phyloP scores from a whole-genome alignment of 305 asterid genomes.

The Fraxinus greggii region DNA sequence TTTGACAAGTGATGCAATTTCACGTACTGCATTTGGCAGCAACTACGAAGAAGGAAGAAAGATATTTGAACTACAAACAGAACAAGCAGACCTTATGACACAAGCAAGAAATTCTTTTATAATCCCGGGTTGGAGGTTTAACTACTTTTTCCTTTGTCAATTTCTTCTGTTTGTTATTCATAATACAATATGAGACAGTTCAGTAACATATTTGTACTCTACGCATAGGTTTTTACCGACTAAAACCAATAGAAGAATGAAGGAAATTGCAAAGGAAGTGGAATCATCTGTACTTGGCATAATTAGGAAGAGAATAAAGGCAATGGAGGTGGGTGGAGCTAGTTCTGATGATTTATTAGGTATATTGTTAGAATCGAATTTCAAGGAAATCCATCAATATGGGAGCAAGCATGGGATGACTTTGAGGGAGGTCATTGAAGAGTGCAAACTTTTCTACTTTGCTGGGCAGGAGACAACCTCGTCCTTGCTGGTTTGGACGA shows the following conservation, averaged over 20 bases:
- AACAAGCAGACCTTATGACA: constrained; percentile 27
- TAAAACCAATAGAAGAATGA: constrained; percentile 38
- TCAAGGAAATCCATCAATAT: constrained; percentile 29
- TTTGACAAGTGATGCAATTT: constrained; percentile 51
- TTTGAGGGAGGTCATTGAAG: constrained; percentile 26
- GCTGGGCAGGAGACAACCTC: constrained; percentile 65
- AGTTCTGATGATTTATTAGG: constrained; percentile 31
- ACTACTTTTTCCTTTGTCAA: background rate
- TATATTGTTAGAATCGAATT: constrained; percentile 31
- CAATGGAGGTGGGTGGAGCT: constrained; percentile 31
- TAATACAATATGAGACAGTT: background rate
- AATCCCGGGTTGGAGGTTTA: constrained; percentile 44
- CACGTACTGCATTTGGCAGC: constrained; percentile 66
- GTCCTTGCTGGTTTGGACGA: constrained; percentile 49
- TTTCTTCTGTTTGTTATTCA: background rate
- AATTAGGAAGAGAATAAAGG: constrained; percentile 27
- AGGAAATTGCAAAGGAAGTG: constrained; percentile 27
- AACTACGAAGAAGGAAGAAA: constrained; percentile 50
- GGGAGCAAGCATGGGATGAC: constrained; percentile 42
- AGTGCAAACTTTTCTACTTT: constrained; percentile 43
- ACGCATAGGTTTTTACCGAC: constrained; percentile 36
- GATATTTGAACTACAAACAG: constrained; percentile 49
- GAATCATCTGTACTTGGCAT: constrained; percentile 23
- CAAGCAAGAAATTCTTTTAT: constrained; percentile 11
- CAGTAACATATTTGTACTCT: background rate